Conservation (phyloP, 768 basidiomycete genomes). For the Leucosporidium scottii region DNA sequence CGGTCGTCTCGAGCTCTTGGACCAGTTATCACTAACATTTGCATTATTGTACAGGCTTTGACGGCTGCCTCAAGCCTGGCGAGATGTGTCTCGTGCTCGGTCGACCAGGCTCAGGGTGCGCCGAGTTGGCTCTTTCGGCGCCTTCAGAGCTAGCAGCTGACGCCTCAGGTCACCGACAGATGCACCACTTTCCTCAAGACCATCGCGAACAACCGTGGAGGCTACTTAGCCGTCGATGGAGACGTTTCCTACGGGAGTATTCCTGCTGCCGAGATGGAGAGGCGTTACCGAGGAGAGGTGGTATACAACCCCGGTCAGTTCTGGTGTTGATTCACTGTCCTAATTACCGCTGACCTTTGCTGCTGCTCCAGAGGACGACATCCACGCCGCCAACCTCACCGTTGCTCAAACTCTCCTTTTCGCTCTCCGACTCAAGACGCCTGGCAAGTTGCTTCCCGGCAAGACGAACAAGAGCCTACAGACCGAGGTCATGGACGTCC, state of each 20-base stretch:
- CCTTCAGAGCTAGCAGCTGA: no score
- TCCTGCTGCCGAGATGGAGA: slow-evolving; percentile 39
- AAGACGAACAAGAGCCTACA: slow-evolving; percentile 36
- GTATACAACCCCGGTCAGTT: slow-evolving; percentile 34
- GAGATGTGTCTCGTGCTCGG: slow-evolving; percentile 43
- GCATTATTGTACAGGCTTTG: slow-evolving; percentile 48
- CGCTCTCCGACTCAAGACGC: slow-evolving; percentile 48
- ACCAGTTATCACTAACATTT: slow-evolving; percentile 43
- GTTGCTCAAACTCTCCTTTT: slow-evolving; percentile 50
- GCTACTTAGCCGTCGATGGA: slow-evolving; percentile 40
- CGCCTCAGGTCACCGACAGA: slow-evolving; percentile 4
- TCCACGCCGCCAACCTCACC: slow-evolving; percentile 64
- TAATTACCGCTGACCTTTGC: slow-evolving; percentile 39
- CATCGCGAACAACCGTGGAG: slow-evolving; percentile 41
- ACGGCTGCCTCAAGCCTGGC: slow-evolving; percentile 55
- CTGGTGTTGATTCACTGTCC: no score
- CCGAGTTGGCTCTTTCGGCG: not conserved
- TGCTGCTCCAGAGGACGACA: slow-evolving; percentile 58
- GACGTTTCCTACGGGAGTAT: slow-evolving; percentile 42
- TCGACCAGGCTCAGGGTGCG: slow-evolving; percentile 44
- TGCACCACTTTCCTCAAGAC: slow-evolving; percentile 43
- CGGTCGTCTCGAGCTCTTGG: no score
- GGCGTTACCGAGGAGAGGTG: slow-evolving; percentile 41
- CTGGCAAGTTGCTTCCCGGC: slow-evolving; percentile 30
- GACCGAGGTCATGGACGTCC: slow-evolving; percentile 30